These are phyloP conservation scores for Hymenoscyphus infarciens DNA, from an alignment of 2,329 filamentous ascomycete species.

Conservation along the genomic window DNA sequence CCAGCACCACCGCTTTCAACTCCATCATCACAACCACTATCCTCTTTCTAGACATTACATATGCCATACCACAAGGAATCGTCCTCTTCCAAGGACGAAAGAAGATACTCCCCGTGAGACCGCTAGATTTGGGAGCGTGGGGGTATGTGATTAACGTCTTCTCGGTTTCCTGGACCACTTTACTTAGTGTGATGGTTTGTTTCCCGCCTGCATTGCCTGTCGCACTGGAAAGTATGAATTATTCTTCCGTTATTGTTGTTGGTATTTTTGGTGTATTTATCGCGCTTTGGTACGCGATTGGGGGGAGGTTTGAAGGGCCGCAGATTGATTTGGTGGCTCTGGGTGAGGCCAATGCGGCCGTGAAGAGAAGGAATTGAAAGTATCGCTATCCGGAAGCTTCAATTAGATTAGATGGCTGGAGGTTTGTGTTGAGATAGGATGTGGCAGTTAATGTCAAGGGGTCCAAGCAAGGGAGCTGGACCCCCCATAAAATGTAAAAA, in stretches of 20 bases:
- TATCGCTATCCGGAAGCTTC: not conserved
- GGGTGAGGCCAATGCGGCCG: not conserved
- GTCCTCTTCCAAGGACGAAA: conserved; percentile 58
- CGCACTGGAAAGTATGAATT: not conserved
- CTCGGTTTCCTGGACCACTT: not conserved
- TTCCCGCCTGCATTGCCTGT: conserved; percentile 2
- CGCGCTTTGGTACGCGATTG: not conserved
- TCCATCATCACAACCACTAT: conserved; percentile 74
- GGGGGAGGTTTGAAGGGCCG: conserved; percentile 2
- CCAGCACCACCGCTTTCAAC: conserved; percentile 70
- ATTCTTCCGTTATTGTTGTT: not conserved
- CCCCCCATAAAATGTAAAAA: too few species aligned
- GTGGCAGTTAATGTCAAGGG: too few species aligned
- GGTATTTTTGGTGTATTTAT: not conserved
- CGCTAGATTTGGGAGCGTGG: not conserved
- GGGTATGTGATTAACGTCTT: conserved; percentile 10
- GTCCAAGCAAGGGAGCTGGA: too few species aligned
- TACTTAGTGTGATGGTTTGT: conserved; percentile 6
- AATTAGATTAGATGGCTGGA: not conserved
- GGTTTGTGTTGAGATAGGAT: not conserved
- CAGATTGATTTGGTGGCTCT: not conserved
- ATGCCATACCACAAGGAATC: conserved; percentile 70
- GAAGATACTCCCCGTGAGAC: conserved; percentile 30
- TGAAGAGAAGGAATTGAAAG: not conserved
- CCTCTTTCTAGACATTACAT: conserved; percentile 70